These are phyloP conservation scores for Tausonia pullulans DNA, from an alignment of 1,284 basidiomycete genomes.

Conservation along the genomic window DNA sequence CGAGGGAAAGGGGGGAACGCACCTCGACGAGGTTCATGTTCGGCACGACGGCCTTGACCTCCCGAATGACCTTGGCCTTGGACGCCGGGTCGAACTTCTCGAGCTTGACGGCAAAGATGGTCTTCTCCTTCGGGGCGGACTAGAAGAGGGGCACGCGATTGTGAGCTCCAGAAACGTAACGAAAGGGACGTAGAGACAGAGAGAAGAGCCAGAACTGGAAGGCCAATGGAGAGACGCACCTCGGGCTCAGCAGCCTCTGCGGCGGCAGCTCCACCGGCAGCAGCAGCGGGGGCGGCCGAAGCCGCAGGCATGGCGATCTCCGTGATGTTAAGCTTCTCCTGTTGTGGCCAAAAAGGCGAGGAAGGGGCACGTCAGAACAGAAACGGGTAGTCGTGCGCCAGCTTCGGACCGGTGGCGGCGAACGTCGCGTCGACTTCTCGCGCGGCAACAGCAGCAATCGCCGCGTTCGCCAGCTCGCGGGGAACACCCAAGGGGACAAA, in stretches of 20 bases:
- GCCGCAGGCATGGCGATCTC: conserved; percentile 90
- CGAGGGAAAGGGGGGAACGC: conserved; percentile 34
- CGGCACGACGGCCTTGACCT: conserved; percentile 90
- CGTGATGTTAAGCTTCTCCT: conserved; percentile 76
- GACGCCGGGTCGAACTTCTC: conserved; percentile 79
- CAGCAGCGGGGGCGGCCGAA: conserved; percentile 45
- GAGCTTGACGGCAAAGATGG: conserved; percentile 87
- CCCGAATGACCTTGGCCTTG: conserved; percentile 96
- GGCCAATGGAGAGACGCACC: conserved; percentile 36
- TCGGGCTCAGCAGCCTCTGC: conserved; percentile 50
- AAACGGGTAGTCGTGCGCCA: not conserved
- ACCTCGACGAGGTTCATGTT: conserved; percentile 93
- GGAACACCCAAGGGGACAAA: conserved; percentile 29
- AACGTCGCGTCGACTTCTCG: no score
- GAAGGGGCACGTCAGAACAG: not conserved
- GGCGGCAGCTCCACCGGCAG: conserved; percentile 36
- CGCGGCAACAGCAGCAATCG: no score
- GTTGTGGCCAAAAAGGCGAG: not conserved
- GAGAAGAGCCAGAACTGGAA: not conserved
- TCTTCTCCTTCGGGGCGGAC: conserved; percentile 99
- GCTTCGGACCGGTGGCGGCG: no score
- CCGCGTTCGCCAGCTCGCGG: no score
- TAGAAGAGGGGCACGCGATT: conserved; percentile 28
- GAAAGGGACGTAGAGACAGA: not conserved
- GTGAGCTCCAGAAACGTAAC: not conserved